phyloP scores from a whole-genome alignment of 352 stramenopile species.

The Phytopythium kandeliae region DNA sequence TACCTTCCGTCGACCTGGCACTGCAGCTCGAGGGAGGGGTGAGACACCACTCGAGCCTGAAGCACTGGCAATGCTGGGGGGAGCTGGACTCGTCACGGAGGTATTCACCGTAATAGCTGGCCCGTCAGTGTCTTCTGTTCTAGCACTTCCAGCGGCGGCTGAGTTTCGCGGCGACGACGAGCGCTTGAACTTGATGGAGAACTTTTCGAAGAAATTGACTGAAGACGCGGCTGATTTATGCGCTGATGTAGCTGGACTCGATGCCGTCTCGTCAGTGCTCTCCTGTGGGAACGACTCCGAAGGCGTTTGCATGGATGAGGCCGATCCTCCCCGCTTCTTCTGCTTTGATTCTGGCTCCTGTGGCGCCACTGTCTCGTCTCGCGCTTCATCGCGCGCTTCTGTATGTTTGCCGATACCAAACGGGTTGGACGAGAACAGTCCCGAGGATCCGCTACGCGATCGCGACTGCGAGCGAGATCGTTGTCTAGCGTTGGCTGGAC shows the following conservation, averaged over 20 bases:
- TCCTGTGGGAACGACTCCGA: slow-evolving; percentile 17
- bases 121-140: slow-evolving; percentile 15
- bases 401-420: slow-evolving; percentile 1
- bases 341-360: slow-evolving; percentile 4
- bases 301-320: slow-evolving; percentile 21
- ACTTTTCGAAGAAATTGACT: slow-evolving; percentile 81
- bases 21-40: slow-evolving; percentile 15
- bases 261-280: slow-evolving; percentile 25
- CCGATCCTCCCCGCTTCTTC: slow-evolving; percentile 29
- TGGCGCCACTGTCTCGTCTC: not conserved
- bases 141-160: slow-evolving; percentile 10
- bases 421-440: slow-evolving; percentile 5
- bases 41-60: slow-evolving; percentile 15
- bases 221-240: slow-evolving; percentile 29
- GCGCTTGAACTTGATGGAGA: slow-evolving; percentile 79
- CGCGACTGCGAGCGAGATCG: slow-evolving; percentile 4
- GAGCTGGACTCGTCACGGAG: not conserved
- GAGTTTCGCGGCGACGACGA: slow-evolving; percentile 39
- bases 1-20: slow-evolving; percentile 29
- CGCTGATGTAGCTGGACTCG: slow-evolving; percentile 4
- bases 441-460: slow-evolving; percentile 4
- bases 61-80: not conserved
- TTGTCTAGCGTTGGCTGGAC: slow-evolving; percentile 6
- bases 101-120: slow-evolving; percentile 3
- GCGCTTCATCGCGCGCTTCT: not conserved